Evolutionary conservation across 108 stramenopile species (phyloP), one percentile per base, ranked within the genome.

Genomic region (Pseudonitzschia multiseries): DNA sequence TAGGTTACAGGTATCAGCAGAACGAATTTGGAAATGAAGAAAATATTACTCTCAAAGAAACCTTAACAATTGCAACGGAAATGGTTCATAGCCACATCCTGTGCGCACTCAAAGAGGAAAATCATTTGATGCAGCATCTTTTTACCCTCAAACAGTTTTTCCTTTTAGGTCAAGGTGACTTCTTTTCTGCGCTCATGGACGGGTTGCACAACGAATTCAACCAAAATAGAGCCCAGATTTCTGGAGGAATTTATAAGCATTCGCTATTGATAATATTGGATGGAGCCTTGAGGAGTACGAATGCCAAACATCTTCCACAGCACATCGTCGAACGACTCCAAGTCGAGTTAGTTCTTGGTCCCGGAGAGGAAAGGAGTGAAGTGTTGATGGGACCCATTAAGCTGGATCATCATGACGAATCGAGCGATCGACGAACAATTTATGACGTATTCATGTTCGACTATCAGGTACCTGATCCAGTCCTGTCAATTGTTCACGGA

Each of bases 131-230:
- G 72, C 40, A 81, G 15, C 99, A 99, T 75, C 79, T 98, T n/a
- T 77, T 78, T 26, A 97, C 95, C 5, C 77, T 98, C 40, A 98
- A 98, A 74, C 90, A 90, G 69, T 98, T 98, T 71, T 65, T 99
- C 28, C 86, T 98, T 42, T 84, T 98, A 17, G 97, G 96, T 26
- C 98, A 97, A 81, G 99, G 98, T 14, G 98, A 99, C 74, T 96
- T 98, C 66, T 92, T 96, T 67, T 85, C 89, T 27, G 81, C 88
- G 4, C 85, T 99, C 28, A 91, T 98, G 71, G 94, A 97, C 65
- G 88, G 93, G 10, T 67, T 94, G 33, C 72, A 86, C 68, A 28
- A 77, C 12, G 93, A 92, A 71, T 92, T 87, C 77, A 66, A 73
- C n/a, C 26, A 26, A 24, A 51, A 52, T 8, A 59, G 26, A 27